Evolutionary conservation across 805 yeast genomes (phyloP).

Genomic region (Jamesozyma lodderae): DNA sequence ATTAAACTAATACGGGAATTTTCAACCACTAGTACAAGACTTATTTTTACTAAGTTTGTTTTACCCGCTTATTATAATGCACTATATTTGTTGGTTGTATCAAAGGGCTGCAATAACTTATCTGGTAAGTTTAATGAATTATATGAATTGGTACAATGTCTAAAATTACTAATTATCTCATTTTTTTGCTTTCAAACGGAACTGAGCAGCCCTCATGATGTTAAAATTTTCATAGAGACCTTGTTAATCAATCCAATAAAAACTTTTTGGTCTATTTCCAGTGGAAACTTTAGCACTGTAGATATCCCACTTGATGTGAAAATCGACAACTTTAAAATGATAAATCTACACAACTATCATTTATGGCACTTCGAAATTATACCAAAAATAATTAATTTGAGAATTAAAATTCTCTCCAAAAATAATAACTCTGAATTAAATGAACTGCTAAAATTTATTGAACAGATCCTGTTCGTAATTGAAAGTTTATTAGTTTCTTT

Average conservation of each 20-base stretch:
- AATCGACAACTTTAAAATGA: too few relatives aligned
- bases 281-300: too few relatives aligned
- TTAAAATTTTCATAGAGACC: too few relatives aligned
- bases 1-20: slow-evolving; percentile 9
- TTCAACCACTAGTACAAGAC: slow-evolving; percentile 9
- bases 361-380: slow-evolving; percentile 1
- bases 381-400: slow-evolving; percentile 6
- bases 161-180: slow-evolving; percentile 17
- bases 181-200: slow-evolving; percentile 10
- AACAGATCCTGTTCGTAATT: slow-evolving; percentile 1
- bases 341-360: slow-evolving; percentile 5
- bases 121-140: slow-evolving; percentile 2
- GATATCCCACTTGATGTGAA: too few relatives aligned
- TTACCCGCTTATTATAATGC: slow-evolving; percentile 13
- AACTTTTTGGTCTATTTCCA: too few relatives aligned
- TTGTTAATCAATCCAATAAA: too few relatives aligned
- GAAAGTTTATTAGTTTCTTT: slow-evolving; percentile 6
- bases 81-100: slow-evolving; percentile 1
- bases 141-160: slow-evolving; percentile 9
- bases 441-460: slow-evolving; percentile 2
- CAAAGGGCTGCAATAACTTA: neutral
- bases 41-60: slow-evolving; percentile 7
- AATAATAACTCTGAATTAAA: neutral
- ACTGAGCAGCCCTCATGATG: too few relatives aligned
- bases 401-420: neutral